phyloP scores from a whole-genome alignment of 1,284 basidiomycete genomes.

The Vanrija sp. region DNA sequence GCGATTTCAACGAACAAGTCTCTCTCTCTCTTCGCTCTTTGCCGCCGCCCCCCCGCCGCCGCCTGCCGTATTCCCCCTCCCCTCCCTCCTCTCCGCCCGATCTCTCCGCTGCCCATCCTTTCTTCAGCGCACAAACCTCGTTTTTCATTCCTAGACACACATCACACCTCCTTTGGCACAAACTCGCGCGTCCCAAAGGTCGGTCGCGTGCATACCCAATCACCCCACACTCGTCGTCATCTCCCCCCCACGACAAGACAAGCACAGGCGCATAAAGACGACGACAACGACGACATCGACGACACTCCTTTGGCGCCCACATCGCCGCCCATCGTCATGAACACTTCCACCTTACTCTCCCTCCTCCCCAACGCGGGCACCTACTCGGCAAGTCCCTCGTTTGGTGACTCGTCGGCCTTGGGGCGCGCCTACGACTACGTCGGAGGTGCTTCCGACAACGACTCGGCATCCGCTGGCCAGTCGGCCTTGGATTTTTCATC shows the following conservation, averaged over 20 bases:
- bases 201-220: too few species aligned
- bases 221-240: too few species aligned
- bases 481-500: constrained; percentile 5
- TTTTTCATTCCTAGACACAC: not conserved
- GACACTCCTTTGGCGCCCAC: too few species aligned
- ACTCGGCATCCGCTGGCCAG: constrained; percentile 4
- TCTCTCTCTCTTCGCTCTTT: too few species aligned
- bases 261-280: not conserved
- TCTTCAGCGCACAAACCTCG: not conserved
- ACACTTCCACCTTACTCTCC: constrained; percentile 15
- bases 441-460: constrained; percentile 11
- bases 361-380: constrained; percentile 14
- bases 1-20: too few species aligned
- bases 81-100: not conserved
- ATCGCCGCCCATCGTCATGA: constrained; percentile 3
- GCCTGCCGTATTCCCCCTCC: not conserved
- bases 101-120: not conserved
- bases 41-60: not conserved
- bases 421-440: constrained; percentile 16
- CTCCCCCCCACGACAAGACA: too few species aligned
- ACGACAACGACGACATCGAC: too few species aligned
- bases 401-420: constrained; percentile 7
- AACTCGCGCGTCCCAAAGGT: too few species aligned
- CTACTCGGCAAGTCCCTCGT: constrained; percentile 7
- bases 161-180: not conserved